These are phyloP conservation scores for Suhomyces kilbournensis DNA, from an alignment of 805 yeast genomes.

Conservation along the genomic window DNA sequence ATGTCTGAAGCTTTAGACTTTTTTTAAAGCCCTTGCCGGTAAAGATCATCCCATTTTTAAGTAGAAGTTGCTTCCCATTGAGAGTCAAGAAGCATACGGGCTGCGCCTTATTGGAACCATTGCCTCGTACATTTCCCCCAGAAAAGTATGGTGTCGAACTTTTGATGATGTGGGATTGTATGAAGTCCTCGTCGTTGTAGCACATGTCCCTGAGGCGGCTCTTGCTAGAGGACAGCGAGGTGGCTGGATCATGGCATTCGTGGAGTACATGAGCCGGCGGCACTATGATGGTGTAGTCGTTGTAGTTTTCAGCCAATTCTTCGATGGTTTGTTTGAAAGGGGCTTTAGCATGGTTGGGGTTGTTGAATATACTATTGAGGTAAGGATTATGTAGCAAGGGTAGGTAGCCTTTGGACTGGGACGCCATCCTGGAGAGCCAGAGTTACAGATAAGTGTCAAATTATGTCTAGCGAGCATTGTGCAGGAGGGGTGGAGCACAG, in stretches of 20 bases:
- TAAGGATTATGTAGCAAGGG: conserved; percentile 62
- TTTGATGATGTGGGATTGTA: conserved; percentile 58
- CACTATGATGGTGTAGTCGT: conserved; percentile 57
- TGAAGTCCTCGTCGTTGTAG: conserved; percentile 52
- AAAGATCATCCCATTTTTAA: conserved; percentile 53
- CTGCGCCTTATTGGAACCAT: conserved; percentile 23
- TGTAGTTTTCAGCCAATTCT: conserved; percentile 42
- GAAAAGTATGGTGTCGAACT: conserved; percentile 23
- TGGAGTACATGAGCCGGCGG: conserved; percentile 55
- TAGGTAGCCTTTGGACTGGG: conserved; percentile 30
- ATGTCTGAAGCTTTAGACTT: conserved; percentile 43
- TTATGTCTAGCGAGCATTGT: neutral
- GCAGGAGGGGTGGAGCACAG: neutral
- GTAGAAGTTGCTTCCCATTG: conserved; percentile 52
- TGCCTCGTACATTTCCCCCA: conserved; percentile 17
- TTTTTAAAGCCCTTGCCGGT: conserved; percentile 59
- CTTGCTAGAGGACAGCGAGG: conserved; percentile 17
- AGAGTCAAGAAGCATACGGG: conserved; percentile 51
- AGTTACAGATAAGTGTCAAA: neutral
- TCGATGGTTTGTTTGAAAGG: conserved; percentile 47
- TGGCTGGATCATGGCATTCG: conserved; percentile 27
- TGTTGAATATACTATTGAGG: conserved; percentile 63
- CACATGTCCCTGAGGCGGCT: conserved; percentile 50
- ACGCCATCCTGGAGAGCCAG: conserved; percentile 15
- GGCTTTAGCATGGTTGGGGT: conserved; percentile 43